Conservation (phyloP, 164 flowering plant species). For the Malania oleifera region DNA sequence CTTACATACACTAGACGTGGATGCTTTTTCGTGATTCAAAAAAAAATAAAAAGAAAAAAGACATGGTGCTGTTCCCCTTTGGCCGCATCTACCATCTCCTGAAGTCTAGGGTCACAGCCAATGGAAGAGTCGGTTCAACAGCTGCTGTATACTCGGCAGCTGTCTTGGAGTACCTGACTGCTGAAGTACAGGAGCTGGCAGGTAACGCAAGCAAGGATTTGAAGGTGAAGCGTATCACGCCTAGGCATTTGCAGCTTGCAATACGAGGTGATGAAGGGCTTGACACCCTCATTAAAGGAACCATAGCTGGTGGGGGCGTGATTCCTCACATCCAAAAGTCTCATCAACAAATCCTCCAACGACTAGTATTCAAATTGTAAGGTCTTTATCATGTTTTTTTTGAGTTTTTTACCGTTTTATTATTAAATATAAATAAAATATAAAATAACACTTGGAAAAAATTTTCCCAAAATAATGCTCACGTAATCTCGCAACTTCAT, state of each 20-base stretch:
- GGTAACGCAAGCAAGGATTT: constrained; percentile 10
- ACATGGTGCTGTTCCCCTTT: constrained; percentile 4
- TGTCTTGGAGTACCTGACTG: constrained; percentile 7
- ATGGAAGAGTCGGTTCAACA: constrained; percentile 8
- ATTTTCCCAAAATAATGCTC: no score
- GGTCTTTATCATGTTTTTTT: no score
- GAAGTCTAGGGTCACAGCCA: constrained; percentile 2
- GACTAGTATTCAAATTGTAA: background rate
- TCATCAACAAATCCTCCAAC: constrained; percentile 7
- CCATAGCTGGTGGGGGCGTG: constrained; percentile 10
- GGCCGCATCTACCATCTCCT: constrained; percentile 3
- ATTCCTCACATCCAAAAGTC: constrained; percentile 8
- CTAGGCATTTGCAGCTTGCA: constrained; percentile 6
- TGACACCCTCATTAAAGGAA: constrained; percentile 7
- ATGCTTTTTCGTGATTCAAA: no score
- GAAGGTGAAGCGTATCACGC: constrained; percentile 8
- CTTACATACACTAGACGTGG: no score
- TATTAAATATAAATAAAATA: no score
- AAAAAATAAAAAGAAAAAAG: no score
- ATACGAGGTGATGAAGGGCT: constrained; percentile 8
- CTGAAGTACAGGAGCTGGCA: constrained; percentile 6
- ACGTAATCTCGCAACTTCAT: no score
- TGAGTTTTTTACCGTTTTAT: no score
- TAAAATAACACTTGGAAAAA: no score
- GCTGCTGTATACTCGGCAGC: constrained; percentile 10